These are phyloP conservation scores for Wallemia ichthyophaga DNA, from an alignment of 1,284 basidiomycete genomes.

Conservation along the genomic window DNA sequence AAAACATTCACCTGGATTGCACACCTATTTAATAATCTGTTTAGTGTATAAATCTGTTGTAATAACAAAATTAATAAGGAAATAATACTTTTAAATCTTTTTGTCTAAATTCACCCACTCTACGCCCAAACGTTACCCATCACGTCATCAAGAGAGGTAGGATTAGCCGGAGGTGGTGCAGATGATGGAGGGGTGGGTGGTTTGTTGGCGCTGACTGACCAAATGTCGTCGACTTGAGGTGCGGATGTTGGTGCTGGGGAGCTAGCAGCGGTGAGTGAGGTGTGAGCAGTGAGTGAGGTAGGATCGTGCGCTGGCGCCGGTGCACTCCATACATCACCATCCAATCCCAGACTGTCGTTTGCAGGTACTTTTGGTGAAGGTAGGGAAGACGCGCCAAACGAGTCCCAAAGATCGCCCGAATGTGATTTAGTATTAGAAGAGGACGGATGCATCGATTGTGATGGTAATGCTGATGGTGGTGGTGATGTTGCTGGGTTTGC, in stretches of 20 bases:
- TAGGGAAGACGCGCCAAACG: background rate
- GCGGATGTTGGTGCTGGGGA: background rate
- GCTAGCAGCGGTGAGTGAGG: background rate
- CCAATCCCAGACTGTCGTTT: background rate
- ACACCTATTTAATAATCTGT: background rate
- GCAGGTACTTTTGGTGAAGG: background rate
- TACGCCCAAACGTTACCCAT: background rate
- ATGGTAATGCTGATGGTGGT: no score
- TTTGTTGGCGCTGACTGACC: background rate
- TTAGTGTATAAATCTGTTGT: background rate
- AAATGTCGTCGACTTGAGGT: background rate
- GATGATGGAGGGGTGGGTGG: background rate
- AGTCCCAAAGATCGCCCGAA: background rate
- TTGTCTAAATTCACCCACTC: background rate
- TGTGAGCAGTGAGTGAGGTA: background rate
- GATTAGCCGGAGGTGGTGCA: background rate
- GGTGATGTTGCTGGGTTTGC: no score
- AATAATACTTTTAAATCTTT: background rate
- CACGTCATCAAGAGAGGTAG: background rate
- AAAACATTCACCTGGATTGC: background rate
- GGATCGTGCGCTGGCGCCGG: background rate
- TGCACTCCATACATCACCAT: background rate
- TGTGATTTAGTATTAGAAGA: background rate
- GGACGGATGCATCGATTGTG: no score
- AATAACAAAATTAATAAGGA: background rate